A percentile compares a stretch with the other conserved stretches of the same genome.
These are phyloP conservation scores for Helminthosporium solani DNA, from an alignment of 2,329 filamentous ascomycete genomes.

Conservation along the genomic window DNA sequence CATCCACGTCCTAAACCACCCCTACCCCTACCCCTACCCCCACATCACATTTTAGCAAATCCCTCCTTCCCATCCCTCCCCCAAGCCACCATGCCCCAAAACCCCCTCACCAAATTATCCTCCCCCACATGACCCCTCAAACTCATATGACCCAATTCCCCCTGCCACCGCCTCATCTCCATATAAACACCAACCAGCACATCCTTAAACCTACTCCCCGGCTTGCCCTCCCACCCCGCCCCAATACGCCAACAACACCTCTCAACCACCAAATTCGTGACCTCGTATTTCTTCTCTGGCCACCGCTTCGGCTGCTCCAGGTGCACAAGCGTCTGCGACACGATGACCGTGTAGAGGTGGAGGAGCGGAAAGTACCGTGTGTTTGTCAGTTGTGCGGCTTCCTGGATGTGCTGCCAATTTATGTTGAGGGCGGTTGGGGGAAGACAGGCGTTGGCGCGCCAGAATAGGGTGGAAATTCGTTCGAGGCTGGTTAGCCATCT, in stretches of 20 bases:
- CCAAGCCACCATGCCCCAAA: conserved; percentile 47
- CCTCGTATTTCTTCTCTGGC: conserved; percentile 19
- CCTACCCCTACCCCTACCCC: not conserved
- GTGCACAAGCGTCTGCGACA: conserved; percentile 32
- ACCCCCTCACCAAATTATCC: conserved; percentile 44
- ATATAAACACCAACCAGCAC: conserved; percentile 25
- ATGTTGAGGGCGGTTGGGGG: conserved; percentile 14
- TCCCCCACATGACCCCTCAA: conserved; percentile 29
- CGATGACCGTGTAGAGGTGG: conserved; percentile 33
- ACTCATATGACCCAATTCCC: conserved; percentile 24
- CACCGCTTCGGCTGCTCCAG: conserved; percentile 9
- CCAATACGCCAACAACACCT: conserved; percentile 30
- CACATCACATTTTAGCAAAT: no score
- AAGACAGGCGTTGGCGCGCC: conserved; percentile 32
- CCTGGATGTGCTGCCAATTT: conserved; percentile 25
- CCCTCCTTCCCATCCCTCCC: not conserved
- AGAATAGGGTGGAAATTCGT: conserved; percentile 25
- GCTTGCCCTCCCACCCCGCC: conserved; percentile 17
- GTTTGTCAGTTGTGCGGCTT: conserved; percentile 17
- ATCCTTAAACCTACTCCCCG: conserved; percentile 27
- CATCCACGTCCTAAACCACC: no score
- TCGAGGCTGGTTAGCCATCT: conserved; percentile 25
- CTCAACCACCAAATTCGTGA: conserved; percentile 29
- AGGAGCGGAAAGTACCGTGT: conserved; percentile 25
- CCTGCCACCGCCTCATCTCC: conserved; percentile 27